A percentile compares a stretch with the other conserved stretches of the same genome.
These are phyloP conservation scores for Exsudoporus floridanus DNA, from an alignment of 1,284 basidiomycete genomes.

Conservation along the genomic window DNA sequence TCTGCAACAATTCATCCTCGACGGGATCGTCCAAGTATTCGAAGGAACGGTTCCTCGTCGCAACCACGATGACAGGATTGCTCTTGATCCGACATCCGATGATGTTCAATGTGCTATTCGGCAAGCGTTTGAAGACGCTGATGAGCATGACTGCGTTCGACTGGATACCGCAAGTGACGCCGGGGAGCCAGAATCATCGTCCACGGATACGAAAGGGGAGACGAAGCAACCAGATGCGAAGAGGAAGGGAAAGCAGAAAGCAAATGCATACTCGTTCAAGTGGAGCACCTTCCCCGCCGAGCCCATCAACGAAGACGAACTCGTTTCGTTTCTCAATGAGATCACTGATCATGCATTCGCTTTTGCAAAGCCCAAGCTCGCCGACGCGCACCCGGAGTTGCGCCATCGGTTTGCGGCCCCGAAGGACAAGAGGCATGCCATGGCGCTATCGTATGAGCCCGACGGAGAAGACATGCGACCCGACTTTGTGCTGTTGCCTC, in stretches of 20 bases:
- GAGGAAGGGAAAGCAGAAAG: neutral
- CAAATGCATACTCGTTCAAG: neutral
- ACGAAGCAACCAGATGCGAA: neutral
- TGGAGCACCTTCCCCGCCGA: slow-evolving; percentile 5
- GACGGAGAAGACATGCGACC: slow-evolving; percentile 15
- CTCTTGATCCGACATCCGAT: neutral
- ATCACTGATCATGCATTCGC: slow-evolving; percentile 2
- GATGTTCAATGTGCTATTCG: neutral
- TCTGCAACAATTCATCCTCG: neutral
- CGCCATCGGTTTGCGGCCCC: slow-evolving; percentile 15
- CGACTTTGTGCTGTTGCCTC: slow-evolving; percentile 15
- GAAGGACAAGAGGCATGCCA: neutral
- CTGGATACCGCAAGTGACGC: neutral
- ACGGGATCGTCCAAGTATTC: slow-evolving; percentile 2
- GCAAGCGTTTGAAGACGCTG: slow-evolving; percentile 5
- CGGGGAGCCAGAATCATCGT: neutral
- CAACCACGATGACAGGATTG: neutral
- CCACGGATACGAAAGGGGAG: neutral
- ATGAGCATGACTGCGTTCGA: neutral
- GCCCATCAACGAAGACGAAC: slow-evolving; percentile 1
- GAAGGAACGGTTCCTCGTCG: fast-evolving
- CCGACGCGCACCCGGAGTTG: neutral
- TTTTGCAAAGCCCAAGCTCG: neutral
- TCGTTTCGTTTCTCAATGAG: slow-evolving; percentile 11
- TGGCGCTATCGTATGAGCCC: slow-evolving; percentile 12